Base-by-base conservation (phyloP, 441 rosid species). In the Bocquillonia castaneifolia region DNA sequence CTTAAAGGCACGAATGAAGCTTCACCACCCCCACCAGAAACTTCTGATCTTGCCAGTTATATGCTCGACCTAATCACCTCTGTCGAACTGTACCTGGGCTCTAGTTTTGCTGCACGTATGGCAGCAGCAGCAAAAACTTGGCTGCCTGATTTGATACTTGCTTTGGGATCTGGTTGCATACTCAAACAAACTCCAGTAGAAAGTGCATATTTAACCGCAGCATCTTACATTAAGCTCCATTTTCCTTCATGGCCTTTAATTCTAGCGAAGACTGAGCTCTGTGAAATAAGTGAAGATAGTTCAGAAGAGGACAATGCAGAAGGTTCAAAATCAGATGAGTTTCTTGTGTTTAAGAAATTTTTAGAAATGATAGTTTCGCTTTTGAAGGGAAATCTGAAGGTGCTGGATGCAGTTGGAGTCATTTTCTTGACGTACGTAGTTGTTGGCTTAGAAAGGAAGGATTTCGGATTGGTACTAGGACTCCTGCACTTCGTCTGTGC, bases 81-180 rank as follows among this genome's bases (percentile, higher is more conserved):
- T 6, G 72, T 77, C 52, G 98, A 92, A 77, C 50, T 71, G 67
- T 70, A 71, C 59, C 17, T 84, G 74, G 84, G 96, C 51, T 81
- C 87, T 17, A 76, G 75, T 59, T 81, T 69, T 20, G 88, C 93
- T 29, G 77, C 80, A 28, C 82, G 84, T 26, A 71, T 90, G 71
- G 59, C 85, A 57, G 74, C 87, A 47, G 84, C 74, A 55, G 80
- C 82, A 40, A 90, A 80, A 80, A 79, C 89, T 60, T 94, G 99
- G 97, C 76, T 92, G 67, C 96, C 98, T 53, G 99, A 94, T 88
- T 67, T 92, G 79, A 75, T 88, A 80, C 87, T 92, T 69, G 90
- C 88, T 63, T 66, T 94, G 67, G 98, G 90, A 56, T 86, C 83
- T 59, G 72, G 77, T 36, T 75, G 80, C 72, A 68, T 86, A 72